Base-by-base conservation (phyloP, 2,329 filamentous ascomycete genomes). In the Phoma sp. region DNA sequence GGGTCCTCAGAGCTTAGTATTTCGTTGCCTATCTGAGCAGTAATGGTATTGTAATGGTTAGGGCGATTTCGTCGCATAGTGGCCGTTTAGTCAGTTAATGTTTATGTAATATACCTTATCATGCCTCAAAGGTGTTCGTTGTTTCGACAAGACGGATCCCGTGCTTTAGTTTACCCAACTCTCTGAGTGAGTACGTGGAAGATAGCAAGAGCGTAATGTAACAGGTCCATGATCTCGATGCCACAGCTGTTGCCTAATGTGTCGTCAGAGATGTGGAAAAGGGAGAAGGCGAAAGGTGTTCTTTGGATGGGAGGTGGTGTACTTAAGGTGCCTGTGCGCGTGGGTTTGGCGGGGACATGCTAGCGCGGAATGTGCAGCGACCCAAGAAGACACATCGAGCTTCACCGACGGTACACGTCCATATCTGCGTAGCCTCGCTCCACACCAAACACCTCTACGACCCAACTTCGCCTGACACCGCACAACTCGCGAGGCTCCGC, bases 301-400 rank as follows among this genome's bases (percentile, higher is more conserved):
- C 39, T 34, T 28, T 40, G 38, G 14, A 15, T 10, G 12, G 26
- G 23, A n/a, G 7, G 47, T 53, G 15, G 45, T 48, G 43, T 48
- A 48, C 33, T 53, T 48, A 37, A 33, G 38, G 49, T 47, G 53
- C 46, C 48, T 56, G 62, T 57, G 64, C 60, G 56, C 56, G 42
- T 57, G 33, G 51, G 25, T 61, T 58, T 61, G 61, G 66, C 59
- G 66, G 60, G 61, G 65, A 40, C 30, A 26, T 26, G 34, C 51
- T 68, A 67, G 67, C 65, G 61, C 63, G 63, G 68, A 66, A 64
- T 66, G 54, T 62, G 62, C 62, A 60, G 64, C 57, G 45, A 57
- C 59, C 64, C 63, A 71, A 72, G 69, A 74, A 70, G 67, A 69
- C 71, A 74, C 67, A 73, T 70, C 48, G 64, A 71, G 63, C 66